Evolutionary conservation across 495 filamentous ascomycete genomes (phyloP), one percentile per base, ranked within the genome.

Genomic region (Staphylotrichum longicolle): DNA sequence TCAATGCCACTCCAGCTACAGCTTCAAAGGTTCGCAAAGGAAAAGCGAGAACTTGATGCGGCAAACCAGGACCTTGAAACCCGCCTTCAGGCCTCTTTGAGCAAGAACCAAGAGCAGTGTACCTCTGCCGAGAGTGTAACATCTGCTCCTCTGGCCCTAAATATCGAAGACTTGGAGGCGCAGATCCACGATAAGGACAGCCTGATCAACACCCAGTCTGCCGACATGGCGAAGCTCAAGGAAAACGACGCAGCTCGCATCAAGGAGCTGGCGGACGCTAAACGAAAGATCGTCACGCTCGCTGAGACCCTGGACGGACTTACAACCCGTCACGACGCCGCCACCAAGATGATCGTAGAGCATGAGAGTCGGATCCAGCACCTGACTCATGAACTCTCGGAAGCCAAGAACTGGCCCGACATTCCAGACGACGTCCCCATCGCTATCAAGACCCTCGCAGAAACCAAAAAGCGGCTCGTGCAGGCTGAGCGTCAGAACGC

Each of bases 151-250:
- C 6, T 3, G 11, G 30, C 5, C 11, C 33, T 4, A 6, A 51
- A 0, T 10, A 54, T 54, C 3, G 45, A 40, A 10, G 15, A 33
- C 1, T n/a, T 20, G 10, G 14, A 42, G 11, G 27, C 27, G 5
- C 34, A 41, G 35, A 11, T 50, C 2, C 20, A 9, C 4, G 27
- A 2, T 3, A 49, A 58, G 33, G 35, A 48, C 1, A 7, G 1
- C 10, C n/a, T 58, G 5, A 50, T 58, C 35, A n/a, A 5, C 33
- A 30, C 14, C 10, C 56, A 58, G 56, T 15, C 9, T n/a, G 45
- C 56, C n/a, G 15, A 41, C 5, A 40, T 58, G 10, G 5, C 11
- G 6, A 9, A 50, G 11, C 46, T 58, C 3, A 40, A 32, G 10
- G 20, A 41, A 6, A n/a, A 7, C 45, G 45, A 37, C 1, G 55